Evolutionary conservation across 2,329 filamentous ascomycete species (phyloP).

Genomic region (Trichoderma atrobrunneum): DNA sequence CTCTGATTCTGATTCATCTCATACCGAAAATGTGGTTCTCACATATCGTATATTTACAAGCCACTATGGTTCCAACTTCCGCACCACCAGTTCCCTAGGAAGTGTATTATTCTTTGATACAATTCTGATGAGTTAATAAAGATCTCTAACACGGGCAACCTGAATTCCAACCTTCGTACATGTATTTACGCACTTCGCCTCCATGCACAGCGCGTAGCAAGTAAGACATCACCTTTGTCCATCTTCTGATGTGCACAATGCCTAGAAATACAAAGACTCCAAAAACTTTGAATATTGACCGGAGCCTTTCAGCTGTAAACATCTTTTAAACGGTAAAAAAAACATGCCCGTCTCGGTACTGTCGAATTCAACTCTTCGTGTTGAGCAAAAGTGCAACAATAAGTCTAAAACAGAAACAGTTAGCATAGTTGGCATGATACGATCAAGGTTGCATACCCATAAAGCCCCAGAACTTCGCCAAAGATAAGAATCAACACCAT

Average conservation of each 20-base stretch:
- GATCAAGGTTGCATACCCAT: conserved; percentile 64
- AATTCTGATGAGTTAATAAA: background rate
- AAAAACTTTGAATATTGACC: conserved; percentile 1
- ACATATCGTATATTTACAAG: background rate
- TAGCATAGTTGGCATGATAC: background rate
- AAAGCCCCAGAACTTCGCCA: conserved; percentile 92
- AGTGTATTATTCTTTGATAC: background rate
- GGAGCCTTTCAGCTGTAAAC: background rate
- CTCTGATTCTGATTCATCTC: background rate
- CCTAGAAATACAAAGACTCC: background rate
- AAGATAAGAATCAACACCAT: conserved; percentile 99
- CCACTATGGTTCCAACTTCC: background rate
- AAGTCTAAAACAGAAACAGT: conserved; percentile 52
- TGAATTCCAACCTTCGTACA: background rate
- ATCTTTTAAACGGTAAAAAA: conserved; percentile 6
- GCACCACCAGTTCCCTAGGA: background rate
- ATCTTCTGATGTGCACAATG: conserved; percentile 36
- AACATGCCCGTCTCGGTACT: background rate
- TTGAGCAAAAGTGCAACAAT: conserved; percentile 93
- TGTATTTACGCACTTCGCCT: background rate
- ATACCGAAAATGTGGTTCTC: background rate
- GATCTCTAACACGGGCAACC: background rate
- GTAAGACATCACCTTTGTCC: conserved; percentile 39
- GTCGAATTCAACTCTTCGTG: conserved; percentile 69
- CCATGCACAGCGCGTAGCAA: conserved; percentile 21